phyloP scores from a whole-genome alignment of 306 rosid genomes.

The Dryas octopetala region DNA sequence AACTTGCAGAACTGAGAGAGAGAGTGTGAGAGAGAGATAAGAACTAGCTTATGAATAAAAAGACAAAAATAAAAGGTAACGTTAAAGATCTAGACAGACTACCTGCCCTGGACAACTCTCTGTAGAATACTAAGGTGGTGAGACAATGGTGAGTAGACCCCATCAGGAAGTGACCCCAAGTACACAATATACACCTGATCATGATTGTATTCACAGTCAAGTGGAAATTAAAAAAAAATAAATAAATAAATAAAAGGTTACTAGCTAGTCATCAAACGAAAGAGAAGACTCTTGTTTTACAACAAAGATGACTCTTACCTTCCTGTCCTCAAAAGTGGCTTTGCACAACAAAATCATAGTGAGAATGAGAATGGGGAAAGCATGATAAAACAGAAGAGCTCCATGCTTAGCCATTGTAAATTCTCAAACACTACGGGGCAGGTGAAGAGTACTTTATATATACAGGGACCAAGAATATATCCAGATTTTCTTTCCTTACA shows the following conservation, averaged over 20 bases:
- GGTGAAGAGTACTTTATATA: neutral
- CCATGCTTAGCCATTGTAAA: neutral
- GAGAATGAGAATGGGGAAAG: neutral
- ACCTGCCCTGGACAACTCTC: conserved; percentile 4
- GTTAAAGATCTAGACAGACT: neutral
- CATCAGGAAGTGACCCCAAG: conserved; percentile 12
- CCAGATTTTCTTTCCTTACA: too few relatives aligned
- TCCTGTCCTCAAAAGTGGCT: neutral
- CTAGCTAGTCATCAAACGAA: neutral
- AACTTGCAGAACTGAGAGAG: neutral
- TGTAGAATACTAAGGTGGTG: conserved; percentile 15
- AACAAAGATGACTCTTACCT: neutral
- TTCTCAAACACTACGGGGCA: neutral
- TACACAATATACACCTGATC: conserved; percentile 17
- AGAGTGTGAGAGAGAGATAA: neutral
- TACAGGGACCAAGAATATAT: neutral
- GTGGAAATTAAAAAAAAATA: too few relatives aligned
- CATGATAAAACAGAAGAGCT: neutral
- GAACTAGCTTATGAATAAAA: neutral
- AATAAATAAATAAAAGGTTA: too few relatives aligned
- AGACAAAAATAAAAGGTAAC: neutral
- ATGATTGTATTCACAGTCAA: neutral
- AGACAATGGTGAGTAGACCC: neutral
- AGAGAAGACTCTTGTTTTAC: neutral
- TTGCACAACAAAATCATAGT: neutral